phyloP scores from a whole-genome alignment of 768 basidiomycete genomes.

The Trametes cingulata region DNA sequence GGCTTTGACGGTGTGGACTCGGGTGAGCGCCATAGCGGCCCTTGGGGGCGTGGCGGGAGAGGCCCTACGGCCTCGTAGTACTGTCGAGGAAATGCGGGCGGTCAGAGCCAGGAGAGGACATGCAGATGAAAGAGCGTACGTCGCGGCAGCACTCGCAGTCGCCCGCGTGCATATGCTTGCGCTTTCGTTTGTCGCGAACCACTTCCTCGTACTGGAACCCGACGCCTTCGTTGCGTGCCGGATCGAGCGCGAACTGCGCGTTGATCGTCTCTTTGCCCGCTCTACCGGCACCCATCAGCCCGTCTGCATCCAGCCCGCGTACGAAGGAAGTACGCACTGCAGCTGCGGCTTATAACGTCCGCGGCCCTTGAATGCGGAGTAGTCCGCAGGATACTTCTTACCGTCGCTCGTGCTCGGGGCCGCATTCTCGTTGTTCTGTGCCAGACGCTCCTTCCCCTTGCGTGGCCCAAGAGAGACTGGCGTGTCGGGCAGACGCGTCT shows the following conservation, averaged over 20 bases:
- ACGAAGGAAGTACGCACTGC: conserved; percentile 27
- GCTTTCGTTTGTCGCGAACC: conserved; percentile 62
- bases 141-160: conserved; percentile 85
- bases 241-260: conserved; percentile 65
- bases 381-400: conserved; percentile 11
- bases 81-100: conserved; percentile 38
- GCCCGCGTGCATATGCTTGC: conserved; percentile 66
- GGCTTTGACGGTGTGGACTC: conserved; percentile 24
- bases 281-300: conserved; percentile 33
- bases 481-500: not conserved
- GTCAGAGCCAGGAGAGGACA: not conserved
- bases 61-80: conserved; percentile 80
- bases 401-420: not conserved
- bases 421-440: conserved; percentile 16
- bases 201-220: conserved; percentile 76
- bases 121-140: conserved; percentile 40
- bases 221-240: conserved; percentile 62
- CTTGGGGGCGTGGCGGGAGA: conserved; percentile 61
- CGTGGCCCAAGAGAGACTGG: not conserved
- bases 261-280: conserved; percentile 51
- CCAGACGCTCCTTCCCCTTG: conserved; percentile 15
- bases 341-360: conserved; percentile 20
- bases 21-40: conserved; percentile 75
- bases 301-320: conserved; percentile 32
- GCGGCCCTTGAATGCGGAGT: conserved; percentile 25